Base-by-base conservation (phyloP, 176 grass and related monocot genomes). In the Oryza longistaminata region DNA sequence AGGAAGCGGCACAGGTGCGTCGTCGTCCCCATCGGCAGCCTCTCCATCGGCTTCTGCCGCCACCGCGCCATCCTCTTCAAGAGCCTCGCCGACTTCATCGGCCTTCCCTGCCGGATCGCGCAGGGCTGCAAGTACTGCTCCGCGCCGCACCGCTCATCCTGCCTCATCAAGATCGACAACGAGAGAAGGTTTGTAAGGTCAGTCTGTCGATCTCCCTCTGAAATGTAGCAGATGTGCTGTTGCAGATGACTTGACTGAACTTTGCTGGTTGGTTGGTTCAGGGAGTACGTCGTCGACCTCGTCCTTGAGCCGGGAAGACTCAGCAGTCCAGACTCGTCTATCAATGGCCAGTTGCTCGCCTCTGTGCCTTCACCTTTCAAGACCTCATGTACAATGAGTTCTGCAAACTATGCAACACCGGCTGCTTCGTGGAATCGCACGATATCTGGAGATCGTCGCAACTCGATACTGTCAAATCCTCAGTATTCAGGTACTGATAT, bases 121-220 rank as follows among this genome's bases (percentile, higher is more conserved):
- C 95, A 95, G 88, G 95, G 95, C 25, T 98, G 95, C 83, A 93
- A 90, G 87, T 95, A 92, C 82, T 98, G 95, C 87, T 88, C 95
- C 4, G 94, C 95, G 6, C 85, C 88, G 13, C 92, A 93, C 48
- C 82, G 85, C n/a, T 95, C 95, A 19, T 98, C 93, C 66, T 98
- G 95, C 64, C 93, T 98, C n/a, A 85, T 98, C 16, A 95, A 93
- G 77, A 75, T 98, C 33, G 77, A 92, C 16, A 71, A 79, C 4
- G 85, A 82, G 9, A 90, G 78, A 17, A 85, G 77, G 46, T 79
- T 66, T 27, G 31, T 81, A 44, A 86, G 87, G 93, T 93, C 9
- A 42, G 10, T 4, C 8, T 11, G 39, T 43, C 42, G 42, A 43
- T 43, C 42, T 43, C 42, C 42, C 9, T 43, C 42, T 43, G 42